Evolutionary conservation across 2,329 filamentous ascomycete species (phyloP).

Genomic region (Monosporascus sp.): DNA sequence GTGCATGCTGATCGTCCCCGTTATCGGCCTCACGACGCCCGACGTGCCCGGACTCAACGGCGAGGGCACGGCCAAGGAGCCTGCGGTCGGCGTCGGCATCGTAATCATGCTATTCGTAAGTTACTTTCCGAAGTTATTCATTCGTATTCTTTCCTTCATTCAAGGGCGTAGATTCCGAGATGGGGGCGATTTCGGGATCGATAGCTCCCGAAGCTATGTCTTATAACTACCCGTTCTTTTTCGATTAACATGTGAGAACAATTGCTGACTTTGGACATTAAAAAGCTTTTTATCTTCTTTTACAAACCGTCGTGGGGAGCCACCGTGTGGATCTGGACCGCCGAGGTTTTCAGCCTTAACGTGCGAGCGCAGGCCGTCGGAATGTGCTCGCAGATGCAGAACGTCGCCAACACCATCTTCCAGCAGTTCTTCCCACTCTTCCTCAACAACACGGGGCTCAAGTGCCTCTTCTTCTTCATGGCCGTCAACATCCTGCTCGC

Average conservation of each 20-base stretch:
- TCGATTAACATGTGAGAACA: too few species aligned
- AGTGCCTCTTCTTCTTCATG: slow-evolving; percentile 38
- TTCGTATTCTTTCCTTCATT: too few species aligned
- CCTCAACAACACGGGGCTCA: slow-evolving; percentile 48
- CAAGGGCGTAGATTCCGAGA: too few species aligned
- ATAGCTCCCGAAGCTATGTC: too few species aligned
- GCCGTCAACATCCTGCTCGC: slow-evolving; percentile 42
- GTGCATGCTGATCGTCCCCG: slow-evolving; percentile 62
- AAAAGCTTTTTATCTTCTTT: slow-evolving; percentile 53
- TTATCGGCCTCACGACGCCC: slow-evolving; percentile 46
- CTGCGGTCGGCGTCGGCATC: slow-evolving; percentile 60
- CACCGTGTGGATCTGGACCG: slow-evolving; percentile 67
- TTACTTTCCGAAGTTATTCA: too few species aligned
- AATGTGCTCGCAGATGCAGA: slow-evolving; percentile 57
- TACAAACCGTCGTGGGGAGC: slow-evolving; percentile 68
- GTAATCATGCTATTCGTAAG: slow-evolving; percentile 56
- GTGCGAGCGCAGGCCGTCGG: slow-evolving; percentile 66
- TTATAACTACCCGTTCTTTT: too few species aligned
- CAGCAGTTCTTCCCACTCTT: slow-evolving; percentile 68
- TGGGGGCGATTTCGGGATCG: too few species aligned
- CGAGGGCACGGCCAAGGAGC: slow-evolving; percentile 38
- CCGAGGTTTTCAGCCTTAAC: slow-evolving; percentile 66
- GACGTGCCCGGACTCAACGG: slow-evolving; percentile 38
- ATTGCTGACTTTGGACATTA: too few species aligned
- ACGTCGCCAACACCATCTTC: slow-evolving; percentile 62